Conservation (phyloP, 129 eudicot species). For the Scalesia atractyloides region DNA sequence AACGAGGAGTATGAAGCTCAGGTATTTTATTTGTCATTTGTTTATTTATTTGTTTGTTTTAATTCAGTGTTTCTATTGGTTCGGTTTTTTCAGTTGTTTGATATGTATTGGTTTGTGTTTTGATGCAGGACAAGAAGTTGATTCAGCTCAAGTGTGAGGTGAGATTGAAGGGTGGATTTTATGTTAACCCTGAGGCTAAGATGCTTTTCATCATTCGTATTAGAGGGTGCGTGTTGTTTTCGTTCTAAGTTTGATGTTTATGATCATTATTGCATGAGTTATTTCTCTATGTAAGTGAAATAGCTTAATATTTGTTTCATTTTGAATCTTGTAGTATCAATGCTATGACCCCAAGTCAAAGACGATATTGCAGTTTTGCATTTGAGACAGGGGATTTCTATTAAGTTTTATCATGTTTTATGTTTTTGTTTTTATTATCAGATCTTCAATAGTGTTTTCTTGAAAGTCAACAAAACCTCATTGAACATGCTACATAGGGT, state of each 20-base stretch:
- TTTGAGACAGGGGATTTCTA: constrained; percentile 77
- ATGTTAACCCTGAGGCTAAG: constrained; percentile 86
- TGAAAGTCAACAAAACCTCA: constrained; percentile 87
- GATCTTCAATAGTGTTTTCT: constrained; percentile 77
- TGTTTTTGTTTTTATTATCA: constrained; percentile 1
- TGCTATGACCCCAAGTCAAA: constrained; percentile 76
- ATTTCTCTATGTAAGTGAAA: no score
- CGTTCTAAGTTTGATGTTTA: not conserved
- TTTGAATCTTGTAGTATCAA: constrained; percentile 55
- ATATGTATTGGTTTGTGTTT: no score
- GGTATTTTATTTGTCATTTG: constrained; percentile 30
- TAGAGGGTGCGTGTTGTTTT: constrained; percentile 55
- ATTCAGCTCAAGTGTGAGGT: constrained; percentile 83
- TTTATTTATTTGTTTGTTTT: not conserved
- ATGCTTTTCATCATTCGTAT: constrained; percentile 73
- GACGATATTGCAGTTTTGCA: constrained; percentile 79
- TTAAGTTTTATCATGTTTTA: no score
- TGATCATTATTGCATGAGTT: not conserved
- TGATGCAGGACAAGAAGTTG: constrained; percentile 56
- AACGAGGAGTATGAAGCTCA: constrained; percentile 72
- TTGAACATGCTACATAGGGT: constrained; percentile 89
- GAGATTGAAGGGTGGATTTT: constrained; percentile 69
- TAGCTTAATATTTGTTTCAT: not conserved
- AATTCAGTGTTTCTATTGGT: not conserved
- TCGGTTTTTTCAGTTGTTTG: not conserved